Evolutionary conservation across 306 rosid genomes (phyloP), one percentile per base, ranked within the genome.

Genomic region (Cucurbita argyrosperma): DNA sequence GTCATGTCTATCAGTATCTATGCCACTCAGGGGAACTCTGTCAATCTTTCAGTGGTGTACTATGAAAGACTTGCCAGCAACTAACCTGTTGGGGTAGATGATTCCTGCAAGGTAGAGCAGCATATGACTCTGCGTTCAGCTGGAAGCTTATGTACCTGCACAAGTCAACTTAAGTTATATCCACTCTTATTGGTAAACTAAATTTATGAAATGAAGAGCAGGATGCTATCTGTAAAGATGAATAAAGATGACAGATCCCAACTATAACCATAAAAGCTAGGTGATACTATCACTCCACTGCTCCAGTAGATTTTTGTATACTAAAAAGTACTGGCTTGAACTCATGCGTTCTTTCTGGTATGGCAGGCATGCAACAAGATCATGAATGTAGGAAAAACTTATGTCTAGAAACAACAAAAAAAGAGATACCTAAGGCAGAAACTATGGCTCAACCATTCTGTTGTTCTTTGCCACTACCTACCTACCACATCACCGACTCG

Each of bases 51-150:
- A 66, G 54, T 6, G 50, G 8, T 42, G 72, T 66, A 43, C 37
- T 10, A 18, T 18, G 39, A 74, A 74, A 55, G 51, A 47, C 11
- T 16, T n/a, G 79, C 49, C 39, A 76, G 67, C 78, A 71, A 80
- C 83, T 78, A 64, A 87, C 96, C 85, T 66, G 93, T 71, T 72
- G 88, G 84, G 66, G 92, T 78, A 66, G 98, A 84, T 10, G 98
- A 87, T 85, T 94, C 96, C 80, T 89, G 97, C 81, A 90, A 85
- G 59, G 98, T 87, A 64, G 89, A 89, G 79, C 96, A 90, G 76
- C 81, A 83, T 16, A 89, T 79, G 82, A 53, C 74, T 83, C 78
- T 82, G 81, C 79, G 82, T 12, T 51, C 26, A 4, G 75, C 74
- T 73, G 81, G 80, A 26, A 73, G 49, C 82, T 79, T 90, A 76